A percentile compares a stretch with the other conserved stretches of the same genome.
Evolutionary conservation across 148 eudicot species (phyloP).

Genomic region (Chenopodium formosanum): DNA sequence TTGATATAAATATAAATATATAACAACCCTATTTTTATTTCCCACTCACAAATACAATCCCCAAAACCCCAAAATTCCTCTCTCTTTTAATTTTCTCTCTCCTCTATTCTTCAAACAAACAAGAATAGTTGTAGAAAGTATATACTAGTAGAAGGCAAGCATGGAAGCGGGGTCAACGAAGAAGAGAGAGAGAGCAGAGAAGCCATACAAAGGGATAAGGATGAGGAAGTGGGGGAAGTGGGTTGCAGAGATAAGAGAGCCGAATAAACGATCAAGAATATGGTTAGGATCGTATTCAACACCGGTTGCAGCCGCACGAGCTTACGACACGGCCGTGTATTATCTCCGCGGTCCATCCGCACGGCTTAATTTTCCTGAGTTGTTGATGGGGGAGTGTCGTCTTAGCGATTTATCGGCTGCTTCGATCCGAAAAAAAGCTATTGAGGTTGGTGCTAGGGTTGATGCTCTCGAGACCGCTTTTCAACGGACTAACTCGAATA

Average conservation of each 20-base stretch:
- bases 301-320: conserved; percentile 82
- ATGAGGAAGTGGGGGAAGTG: conserved; percentile 99
- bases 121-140: neutral
- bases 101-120: neutral
- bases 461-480: conserved; percentile 60
- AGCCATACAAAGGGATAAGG: conserved; percentile 82
- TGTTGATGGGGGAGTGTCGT: conserved; percentile 31
- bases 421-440: conserved; percentile 67
- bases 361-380: conserved; percentile 76
- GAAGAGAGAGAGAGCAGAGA: conserved; percentile 48
- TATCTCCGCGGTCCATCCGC: conserved; percentile 77
- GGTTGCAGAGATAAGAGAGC: conserved; percentile 95
- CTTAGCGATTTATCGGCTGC: conserved; percentile 51
- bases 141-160: neutral
- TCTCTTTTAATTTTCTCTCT: neutral
- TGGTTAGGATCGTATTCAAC: conserved; percentile 88
- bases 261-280: conserved; percentile 84
- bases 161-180: conserved; percentile 40
- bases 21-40: conserved; percentile 16
- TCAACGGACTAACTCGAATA: conserved; percentile 1
- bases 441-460: conserved; percentile 83
- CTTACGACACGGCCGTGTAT: conserved; percentile 90
- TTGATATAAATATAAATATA: neutral
- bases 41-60: neutral
- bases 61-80: conserved; percentile 11